These are phyloP conservation scores for Coemansia sp. DNA, from an alignment of 371 early-diverging fungal genomes.

Conservation along the genomic window DNA sequence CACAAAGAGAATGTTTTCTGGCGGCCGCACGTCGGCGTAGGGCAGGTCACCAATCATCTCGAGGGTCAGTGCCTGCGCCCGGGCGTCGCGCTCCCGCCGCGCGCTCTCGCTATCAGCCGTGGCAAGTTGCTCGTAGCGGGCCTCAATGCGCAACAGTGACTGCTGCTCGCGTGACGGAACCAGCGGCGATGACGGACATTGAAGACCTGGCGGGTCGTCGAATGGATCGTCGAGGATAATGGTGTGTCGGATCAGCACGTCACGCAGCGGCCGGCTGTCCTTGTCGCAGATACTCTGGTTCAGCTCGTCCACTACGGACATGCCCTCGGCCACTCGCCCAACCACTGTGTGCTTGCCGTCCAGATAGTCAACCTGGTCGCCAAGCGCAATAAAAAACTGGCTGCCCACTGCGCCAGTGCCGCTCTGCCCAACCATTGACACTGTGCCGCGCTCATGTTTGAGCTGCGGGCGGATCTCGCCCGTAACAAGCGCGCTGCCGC, in stretches of 20 bases:
- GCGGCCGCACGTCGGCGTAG: slow-evolving; percentile 94
- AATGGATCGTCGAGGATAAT: slow-evolving; percentile 93
- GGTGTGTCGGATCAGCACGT: slow-evolving; percentile 92
- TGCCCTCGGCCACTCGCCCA: slow-evolving; percentile 94
- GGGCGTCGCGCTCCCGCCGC: slow-evolving; percentile 72
- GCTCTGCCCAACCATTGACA: slow-evolving; percentile 76
- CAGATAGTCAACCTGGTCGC: slow-evolving; percentile 81
- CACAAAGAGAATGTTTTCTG: slow-evolving; percentile 95
- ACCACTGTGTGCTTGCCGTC: slow-evolving; percentile 97
- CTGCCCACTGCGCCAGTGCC: slow-evolving; percentile 52
- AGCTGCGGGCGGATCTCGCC: slow-evolving; percentile 84
- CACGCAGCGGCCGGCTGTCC: slow-evolving; percentile 75
- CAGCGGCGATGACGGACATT: slow-evolving; percentile 76
- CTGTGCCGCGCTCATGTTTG: slow-evolving; percentile 85
- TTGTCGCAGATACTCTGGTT: slow-evolving; percentile 73
- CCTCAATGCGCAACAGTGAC: slow-evolving; percentile 73
- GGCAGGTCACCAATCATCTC: slow-evolving; percentile 98
- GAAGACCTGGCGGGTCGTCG: slow-evolving; percentile 76
- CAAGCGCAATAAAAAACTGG: slow-evolving; percentile 96
- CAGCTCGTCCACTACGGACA: slow-evolving; percentile 85
- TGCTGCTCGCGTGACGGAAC: slow-evolving; percentile 76
- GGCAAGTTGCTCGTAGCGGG: slow-evolving; percentile 64
- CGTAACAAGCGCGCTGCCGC: slow-evolving; percentile 66
- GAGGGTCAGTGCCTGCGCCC: slow-evolving; percentile 86
- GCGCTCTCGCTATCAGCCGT: slow-evolving; percentile 63